Evolutionary conservation across 192 early-diverging fungal species (phyloP).

Genomic region (Cladochytrium replicatum): DNA sequence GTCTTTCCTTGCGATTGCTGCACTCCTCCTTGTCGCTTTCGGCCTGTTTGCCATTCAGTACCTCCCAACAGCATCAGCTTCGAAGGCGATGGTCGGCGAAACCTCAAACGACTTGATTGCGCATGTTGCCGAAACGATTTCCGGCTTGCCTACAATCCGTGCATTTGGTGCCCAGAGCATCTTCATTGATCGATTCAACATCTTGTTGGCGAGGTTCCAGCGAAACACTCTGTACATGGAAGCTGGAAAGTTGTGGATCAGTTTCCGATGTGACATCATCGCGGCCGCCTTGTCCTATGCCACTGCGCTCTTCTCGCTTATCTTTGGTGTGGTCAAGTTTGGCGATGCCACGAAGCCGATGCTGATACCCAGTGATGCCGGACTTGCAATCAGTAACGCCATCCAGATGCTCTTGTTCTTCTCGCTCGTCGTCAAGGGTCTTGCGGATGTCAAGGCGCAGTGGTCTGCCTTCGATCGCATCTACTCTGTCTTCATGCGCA

Average conservation of each 20-base stretch:
- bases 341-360: no score
- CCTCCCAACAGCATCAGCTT: conserved; percentile 46
- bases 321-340: no score
- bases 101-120: conserved; percentile 60
- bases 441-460: conserved; percentile 44
- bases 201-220: no score
- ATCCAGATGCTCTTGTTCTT: conserved; percentile 59
- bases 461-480: conserved; percentile 34
- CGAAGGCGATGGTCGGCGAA: conserved; percentile 63
- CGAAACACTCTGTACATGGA: no score
- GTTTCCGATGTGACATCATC: no score
- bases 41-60: background rate
- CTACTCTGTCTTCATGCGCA: no score
- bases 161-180: conserved; percentile 58
- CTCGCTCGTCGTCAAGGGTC: no score
- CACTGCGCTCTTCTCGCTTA: conserved; percentile 58
- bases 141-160: conserved; percentile 64
- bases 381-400: conserved; percentile 56
- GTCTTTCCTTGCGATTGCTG: background rate
- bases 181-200: no score
- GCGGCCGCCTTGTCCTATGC: no score
- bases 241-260: no score
- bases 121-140: conserved; percentile 57
- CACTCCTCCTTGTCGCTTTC: background rate
- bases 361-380: no score